Conservation (phyloP, 352 stramenopile species). For the Pythium guiyangense region DNA sequence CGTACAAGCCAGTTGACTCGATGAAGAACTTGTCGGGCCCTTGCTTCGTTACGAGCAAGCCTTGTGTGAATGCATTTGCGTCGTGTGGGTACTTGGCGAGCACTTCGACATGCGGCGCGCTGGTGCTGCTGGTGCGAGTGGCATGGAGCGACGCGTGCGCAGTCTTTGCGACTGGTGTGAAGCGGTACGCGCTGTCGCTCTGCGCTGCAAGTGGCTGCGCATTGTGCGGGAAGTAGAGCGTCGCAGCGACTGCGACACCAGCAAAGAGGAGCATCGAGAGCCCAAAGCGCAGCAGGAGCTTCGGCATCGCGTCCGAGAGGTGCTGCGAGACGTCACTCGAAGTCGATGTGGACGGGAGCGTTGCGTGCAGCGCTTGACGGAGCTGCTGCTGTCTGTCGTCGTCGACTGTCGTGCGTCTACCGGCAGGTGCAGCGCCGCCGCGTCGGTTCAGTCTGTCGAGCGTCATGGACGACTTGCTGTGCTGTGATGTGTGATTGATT, state of each 20-base stretch:
- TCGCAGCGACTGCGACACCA: slow-evolving; percentile 13
- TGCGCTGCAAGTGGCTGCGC: not conserved
- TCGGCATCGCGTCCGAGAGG: slow-evolving; percentile 22
- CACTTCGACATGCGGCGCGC: slow-evolving; percentile 32
- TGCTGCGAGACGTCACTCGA: slow-evolving; percentile 7
- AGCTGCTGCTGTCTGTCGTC: not conserved
- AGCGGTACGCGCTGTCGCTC: not conserved
- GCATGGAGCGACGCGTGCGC: slow-evolving; percentile 4
- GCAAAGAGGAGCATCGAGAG: slow-evolving; percentile 25
- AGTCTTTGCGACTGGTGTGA: slow-evolving; percentile 16
- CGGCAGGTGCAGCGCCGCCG: not conserved
- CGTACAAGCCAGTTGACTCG: slow-evolving; percentile 90
- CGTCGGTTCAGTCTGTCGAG: slow-evolving; percentile 9
- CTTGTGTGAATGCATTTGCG: slow-evolving; percentile 82
- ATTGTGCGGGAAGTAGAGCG: slow-evolving; percentile 9
- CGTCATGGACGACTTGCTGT: slow-evolving; percentile 3
- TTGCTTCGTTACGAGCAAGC: slow-evolving; percentile 57
- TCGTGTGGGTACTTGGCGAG: slow-evolving; percentile 81
- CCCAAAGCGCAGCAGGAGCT: slow-evolving; percentile 26
- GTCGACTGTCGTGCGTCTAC: not conserved
- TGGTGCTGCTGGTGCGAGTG: not conserved
- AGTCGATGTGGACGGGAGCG: not conserved
- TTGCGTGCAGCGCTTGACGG: not conserved
- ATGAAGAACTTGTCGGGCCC: slow-evolving; percentile 78
- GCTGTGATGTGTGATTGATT: no score